These are phyloP conservation scores for Mucor irregularis DNA, from an alignment of 371 early-diverging fungal species.

Conservation along the genomic window DNA sequence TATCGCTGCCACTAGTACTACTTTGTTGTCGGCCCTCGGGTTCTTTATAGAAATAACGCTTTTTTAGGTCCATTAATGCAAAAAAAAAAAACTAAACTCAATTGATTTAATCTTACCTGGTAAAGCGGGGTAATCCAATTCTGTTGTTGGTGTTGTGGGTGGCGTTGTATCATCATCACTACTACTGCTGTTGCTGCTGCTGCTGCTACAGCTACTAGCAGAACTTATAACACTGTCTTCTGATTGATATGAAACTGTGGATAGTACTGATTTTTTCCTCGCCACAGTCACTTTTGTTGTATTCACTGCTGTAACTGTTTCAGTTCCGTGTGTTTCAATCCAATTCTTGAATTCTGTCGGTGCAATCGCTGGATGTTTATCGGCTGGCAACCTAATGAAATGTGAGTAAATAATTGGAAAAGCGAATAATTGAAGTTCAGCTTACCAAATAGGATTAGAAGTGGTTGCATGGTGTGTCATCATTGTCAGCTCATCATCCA, in stretches of 20 bases:
- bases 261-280: constrained; percentile 34
- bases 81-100: too few relatives aligned
- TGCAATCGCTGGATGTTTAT: constrained; percentile 40
- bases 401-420: not conserved
- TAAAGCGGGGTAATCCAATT: not conserved
- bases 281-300: constrained; percentile 4
- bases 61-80: too few relatives aligned
- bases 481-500: constrained; percentile 1
- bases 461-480: constrained; percentile 5
- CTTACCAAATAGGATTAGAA: constrained; percentile 9
- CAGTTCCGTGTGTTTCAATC: constrained; percentile 27
- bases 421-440: not conserved
- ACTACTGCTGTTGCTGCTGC: not conserved
- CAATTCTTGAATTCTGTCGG: constrained; percentile 37
- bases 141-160: not conserved
- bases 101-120: too few relatives aligned
- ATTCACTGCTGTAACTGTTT: not conserved
- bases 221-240: constrained; percentile 12
- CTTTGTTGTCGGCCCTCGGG: not conserved
- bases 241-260: constrained; percentile 12
- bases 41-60: not conserved
- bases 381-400: constrained; percentile 12
- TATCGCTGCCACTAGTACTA: not conserved
- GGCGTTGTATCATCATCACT: not conserved
- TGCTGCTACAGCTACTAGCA: not conserved